phyloP scores from a whole-genome alignment of 179 eudicot species.

The Patellifolia procumbens region DNA sequence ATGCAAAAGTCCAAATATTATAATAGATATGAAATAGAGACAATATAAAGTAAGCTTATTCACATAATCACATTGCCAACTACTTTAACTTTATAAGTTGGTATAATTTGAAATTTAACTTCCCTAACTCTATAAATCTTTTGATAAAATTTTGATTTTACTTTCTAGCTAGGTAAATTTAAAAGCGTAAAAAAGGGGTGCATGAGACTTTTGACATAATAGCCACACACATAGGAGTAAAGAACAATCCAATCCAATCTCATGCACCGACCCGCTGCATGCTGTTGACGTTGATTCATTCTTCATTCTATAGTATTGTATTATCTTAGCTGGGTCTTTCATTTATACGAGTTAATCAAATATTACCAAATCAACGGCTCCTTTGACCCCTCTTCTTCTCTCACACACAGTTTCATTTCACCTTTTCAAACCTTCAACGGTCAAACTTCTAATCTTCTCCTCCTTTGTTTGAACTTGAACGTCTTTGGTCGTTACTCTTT shows the following conservation, averaged over 20 bases:
- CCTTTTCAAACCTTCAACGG: slow-evolving; percentile 43
- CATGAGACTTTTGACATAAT: slow-evolving; percentile 21
- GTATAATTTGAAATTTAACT: too few relatives aligned
- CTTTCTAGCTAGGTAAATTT: too few relatives aligned
- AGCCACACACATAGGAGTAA: too few relatives aligned
- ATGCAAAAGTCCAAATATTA: too few relatives aligned
- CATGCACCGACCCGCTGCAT: slow-evolving; percentile 33
- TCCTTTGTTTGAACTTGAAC: slow-evolving; percentile 32
- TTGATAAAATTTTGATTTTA: too few relatives aligned
- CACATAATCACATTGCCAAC: too few relatives aligned
- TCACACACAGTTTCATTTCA: slow-evolving; percentile 13
- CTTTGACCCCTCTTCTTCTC: slow-evolving; percentile 28
- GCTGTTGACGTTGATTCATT: slow-evolving; percentile 28
- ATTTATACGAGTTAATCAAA: slow-evolving; percentile 5
- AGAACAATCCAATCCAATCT: not conserved
- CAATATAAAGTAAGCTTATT: too few relatives aligned
- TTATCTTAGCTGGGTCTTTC: not conserved
- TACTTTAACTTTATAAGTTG: too few relatives aligned
- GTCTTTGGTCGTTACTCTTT: slow-evolving; percentile 6
- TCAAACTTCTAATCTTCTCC: slow-evolving; percentile 31
- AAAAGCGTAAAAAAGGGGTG: too few relatives aligned
- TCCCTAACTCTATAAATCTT: too few relatives aligned
- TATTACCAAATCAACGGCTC: slow-evolving; percentile 25
- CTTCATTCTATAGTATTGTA: not conserved
- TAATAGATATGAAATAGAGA: too few relatives aligned